Evolutionary conservation across 2,329 filamentous ascomycete species (phyloP), one percentile per base, ranked within the genome.

Genomic region (Colletotrichum karsti): DNA sequence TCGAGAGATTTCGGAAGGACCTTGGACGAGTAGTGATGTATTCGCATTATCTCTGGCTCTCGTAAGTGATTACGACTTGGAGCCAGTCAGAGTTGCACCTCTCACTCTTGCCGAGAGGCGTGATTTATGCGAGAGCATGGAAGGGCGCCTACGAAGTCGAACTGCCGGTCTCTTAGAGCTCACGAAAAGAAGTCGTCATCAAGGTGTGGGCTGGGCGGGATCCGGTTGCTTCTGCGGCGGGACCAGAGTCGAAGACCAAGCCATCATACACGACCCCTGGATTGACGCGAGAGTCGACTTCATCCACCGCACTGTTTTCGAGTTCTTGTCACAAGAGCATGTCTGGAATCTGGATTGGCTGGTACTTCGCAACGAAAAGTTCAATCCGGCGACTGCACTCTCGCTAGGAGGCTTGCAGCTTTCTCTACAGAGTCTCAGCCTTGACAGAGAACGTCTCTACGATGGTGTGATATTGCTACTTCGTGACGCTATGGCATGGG

Each of bases 251-350:
- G 28, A 5, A 30, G 28, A 30, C n/a, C n/a, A n/a, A n/a, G n/a
- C n/a, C n/a, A n/a, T n/a, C n/a, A n/a, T n/a, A 30, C 28, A 87
- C 77, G 83, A 83, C 77, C 84, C 88, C 74, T 88, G 85, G 84
- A 81, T 81, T 3, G 79, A 80, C 58, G 83, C 82, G 76, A 78
- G 82, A 3, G 69, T 77, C 3, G 82, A 88, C 69, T 79, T 81
- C 1, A 71, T 76, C 67, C 80, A 82, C 61, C 87, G 85, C 0
- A 84, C 86, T 13, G 74, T 88, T 54, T 88, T 90, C 67, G 28
- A 85, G 88, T 70, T 87, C 87, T 54, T 84, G 82, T 69, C 81
- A 80, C 26, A 85, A 82, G 55, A 84, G 81, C 59, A 75, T 87
- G 79, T 81, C 81, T 26, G 84, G 85, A 20, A 83, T 88, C 65